Conservation (phyloP, 179 eudicot genomes). For the Monotropa hypopitys region DNA sequence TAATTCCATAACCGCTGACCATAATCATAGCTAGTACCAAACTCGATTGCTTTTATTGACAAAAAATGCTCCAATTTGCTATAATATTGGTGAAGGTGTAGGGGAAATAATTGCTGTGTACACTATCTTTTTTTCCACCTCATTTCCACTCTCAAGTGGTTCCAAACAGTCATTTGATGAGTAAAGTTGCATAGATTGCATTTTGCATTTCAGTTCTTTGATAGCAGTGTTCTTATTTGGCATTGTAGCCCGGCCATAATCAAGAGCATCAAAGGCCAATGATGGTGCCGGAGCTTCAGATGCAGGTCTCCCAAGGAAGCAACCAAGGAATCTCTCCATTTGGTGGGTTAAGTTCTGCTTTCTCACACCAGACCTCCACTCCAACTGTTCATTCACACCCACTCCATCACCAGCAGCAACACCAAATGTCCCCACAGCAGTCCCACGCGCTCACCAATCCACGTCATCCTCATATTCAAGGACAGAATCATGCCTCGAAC, state of each 20-base stretch:
- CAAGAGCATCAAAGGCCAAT: slow-evolving; percentile 64
- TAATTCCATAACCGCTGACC: not conserved
- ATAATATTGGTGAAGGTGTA: not conserved
- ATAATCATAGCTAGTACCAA: not conserved
- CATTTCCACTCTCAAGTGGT: not conserved
- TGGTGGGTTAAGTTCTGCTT: slow-evolving; percentile 37
- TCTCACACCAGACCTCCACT: slow-evolving; percentile 42
- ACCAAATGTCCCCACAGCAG: slow-evolving; percentile 44
- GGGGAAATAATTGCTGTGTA: not conserved
- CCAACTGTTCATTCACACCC: slow-evolving; percentile 45
- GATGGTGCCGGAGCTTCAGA: slow-evolving; percentile 50
- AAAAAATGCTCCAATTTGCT: not conserved
- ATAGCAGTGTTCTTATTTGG: not conserved
- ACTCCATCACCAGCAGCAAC: slow-evolving; percentile 45
- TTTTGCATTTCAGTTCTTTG: not conserved
- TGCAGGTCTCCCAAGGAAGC: slow-evolving; percentile 43
- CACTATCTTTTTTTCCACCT: no score
- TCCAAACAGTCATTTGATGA: not conserved
- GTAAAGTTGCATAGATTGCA: not conserved
- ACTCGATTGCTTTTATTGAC: not conserved
- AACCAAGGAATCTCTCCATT: slow-evolving; percentile 44
- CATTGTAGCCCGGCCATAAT: slow-evolving; percentile 47
- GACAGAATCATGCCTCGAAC: slow-evolving; percentile 33
- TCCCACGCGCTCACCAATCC: slow-evolving; percentile 41
- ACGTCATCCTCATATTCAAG: slow-evolving; percentile 56